phyloP scores from a whole-genome alignment of 305 asterid species.

The Fraxinus albicans region DNA sequence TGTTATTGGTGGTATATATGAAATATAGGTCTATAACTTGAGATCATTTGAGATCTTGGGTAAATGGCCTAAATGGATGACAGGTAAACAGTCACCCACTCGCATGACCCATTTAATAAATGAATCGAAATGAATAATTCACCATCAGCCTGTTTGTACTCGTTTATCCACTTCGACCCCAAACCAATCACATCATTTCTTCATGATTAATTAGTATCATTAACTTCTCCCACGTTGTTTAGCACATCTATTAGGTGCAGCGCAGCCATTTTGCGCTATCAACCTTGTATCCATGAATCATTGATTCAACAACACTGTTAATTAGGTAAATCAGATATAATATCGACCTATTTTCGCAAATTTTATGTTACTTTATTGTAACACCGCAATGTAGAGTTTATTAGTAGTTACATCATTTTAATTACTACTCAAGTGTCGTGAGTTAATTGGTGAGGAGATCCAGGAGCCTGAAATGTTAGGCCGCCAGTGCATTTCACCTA shows the following conservation, averaged over 20 bases:
- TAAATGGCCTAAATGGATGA: neutral
- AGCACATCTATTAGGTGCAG: constrained; percentile 3
- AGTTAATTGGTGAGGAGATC: neutral
- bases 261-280: neutral
- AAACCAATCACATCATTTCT: neutral
- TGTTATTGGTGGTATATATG: neutral
- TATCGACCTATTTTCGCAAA: neutral
- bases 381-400: neutral
- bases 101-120: neutral
- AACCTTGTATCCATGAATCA: neutral
- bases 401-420: neutral
- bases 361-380: neutral
- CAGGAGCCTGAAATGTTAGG: neutral
- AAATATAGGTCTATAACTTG: neutral
- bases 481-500: too few relatives aligned
- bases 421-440: neutral
- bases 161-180: neutral
- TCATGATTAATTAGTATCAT: neutral
- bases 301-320: neutral
- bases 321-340: neutral
- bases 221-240: neutral
- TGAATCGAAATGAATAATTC: neutral
- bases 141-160: neutral
- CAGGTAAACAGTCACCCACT: neutral
- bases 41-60: neutral